Base-by-base conservation (phyloP, 1,284 basidiomycete species). In the Moniliella sp. region DNA sequence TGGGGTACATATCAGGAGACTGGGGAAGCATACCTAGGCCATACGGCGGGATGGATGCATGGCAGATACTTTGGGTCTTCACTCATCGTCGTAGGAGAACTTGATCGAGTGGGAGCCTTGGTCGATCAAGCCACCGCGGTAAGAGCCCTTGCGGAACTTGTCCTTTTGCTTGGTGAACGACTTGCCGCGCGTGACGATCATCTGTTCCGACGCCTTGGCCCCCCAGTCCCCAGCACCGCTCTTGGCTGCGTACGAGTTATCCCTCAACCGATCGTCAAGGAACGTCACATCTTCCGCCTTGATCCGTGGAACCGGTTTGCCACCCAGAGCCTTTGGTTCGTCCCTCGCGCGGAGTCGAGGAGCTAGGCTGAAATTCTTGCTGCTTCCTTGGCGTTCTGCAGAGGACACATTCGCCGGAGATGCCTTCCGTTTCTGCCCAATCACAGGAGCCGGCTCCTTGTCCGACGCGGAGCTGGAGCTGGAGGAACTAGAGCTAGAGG, bases 121-220 rank as follows among this genome's bases (percentile, higher is more conserved):
- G 15, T 53, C 54, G 32, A 59, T 59, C 43, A 42, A 43, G 14
- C 59, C 58, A 15, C 61, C 61, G 16, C 49, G 36, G 40, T 62
- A 62, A 30, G 40, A 62, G 2, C 84, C 88, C 47, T 78, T 69
- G 66, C 97, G 94, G 67, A 94, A 94, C 72, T 97, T 97, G 67
- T 93, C 94, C 67, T 97, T 94, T 67, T 93, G 88, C 64, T 94
- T 97, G 34, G 83, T 72, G 68, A 97, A 97, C 5, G 81, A 80
- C 30, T 78, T 78, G 8, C 88, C 88, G 4, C 82, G 72, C 2
- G 88, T 94, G 14, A 86, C 78, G 45, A 91, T 78, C 38, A 97
- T 66, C 62, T 94, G 88, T 29, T 70, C 68, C 39, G 74, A 74
- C 0, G 88, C 88, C 35, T 69, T 71, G 12, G 75, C 76, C 18